Base-by-base conservation (phyloP, 2,329 filamentous ascomycete genomes). In the Fusarium siculi region DNA sequence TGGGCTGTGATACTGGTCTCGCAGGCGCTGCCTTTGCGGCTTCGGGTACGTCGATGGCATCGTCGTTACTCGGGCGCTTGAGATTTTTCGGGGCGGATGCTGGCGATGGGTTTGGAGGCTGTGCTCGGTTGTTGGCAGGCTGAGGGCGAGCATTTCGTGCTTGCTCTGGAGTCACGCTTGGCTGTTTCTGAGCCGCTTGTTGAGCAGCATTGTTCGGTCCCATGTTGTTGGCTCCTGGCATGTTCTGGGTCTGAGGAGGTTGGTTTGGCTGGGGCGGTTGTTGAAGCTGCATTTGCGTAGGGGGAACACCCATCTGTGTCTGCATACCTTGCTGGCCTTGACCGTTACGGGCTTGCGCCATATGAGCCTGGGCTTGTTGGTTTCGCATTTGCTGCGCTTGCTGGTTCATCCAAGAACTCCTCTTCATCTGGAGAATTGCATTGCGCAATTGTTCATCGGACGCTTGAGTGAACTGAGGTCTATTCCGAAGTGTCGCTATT, bases 241-340 rank as follows among this genome's bases (percentile, higher is more conserved):
- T 79, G 59, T 79, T 76, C 65, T 82, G 80, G 36, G 82, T 79
- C 73, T 86, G 84, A 53, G 83, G 73, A 11, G 77, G 68, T 58
- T 80, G 79, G 50, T 70, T 78, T 76, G 72, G 76, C 71, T 90
- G 88, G 83, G 66, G 62, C 50, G 84, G 85, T 65, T 88, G 87
- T 66, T 89, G 88, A 14, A 88, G 81, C 65, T 88, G 86, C 70
- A 88, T 87, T 62, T 87, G 87, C 6, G 83, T 83, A 70, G 85
- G 87, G 55, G 86, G 86, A 7, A 81, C 79, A 34, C 85, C 11
- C 78, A 87, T 83, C 30, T 84, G 83, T 32, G 80, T 81, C 66
- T 83, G 80, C 9, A 78, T 79, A 40, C 80, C 79, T 54, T 61
- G 72, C 47, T 81, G 79, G 28, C 56, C 53, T 34, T 54, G 83